These are phyloP conservation scores for Hyphopichia buzzinii DNA, from an alignment of 1,139 yeast genomes.

Conservation along the genomic window DNA sequence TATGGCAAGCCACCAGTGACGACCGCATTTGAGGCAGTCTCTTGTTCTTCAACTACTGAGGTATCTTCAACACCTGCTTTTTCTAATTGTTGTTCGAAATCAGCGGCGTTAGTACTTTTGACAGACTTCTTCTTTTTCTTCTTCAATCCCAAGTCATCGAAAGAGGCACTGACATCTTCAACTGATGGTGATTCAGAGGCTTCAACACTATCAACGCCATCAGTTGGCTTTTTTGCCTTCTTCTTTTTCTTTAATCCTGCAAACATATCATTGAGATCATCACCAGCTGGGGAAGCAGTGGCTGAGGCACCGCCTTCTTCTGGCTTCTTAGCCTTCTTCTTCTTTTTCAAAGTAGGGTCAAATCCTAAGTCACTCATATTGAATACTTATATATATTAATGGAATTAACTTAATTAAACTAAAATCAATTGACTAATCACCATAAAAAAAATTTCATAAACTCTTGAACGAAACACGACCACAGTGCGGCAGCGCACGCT, in stretches of 20 bases:
- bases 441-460: too few relatives aligned
- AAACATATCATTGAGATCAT: conserved; percentile 49
- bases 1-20: conserved; percentile 67
- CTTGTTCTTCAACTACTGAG: conserved; percentile 18
- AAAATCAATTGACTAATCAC: too few relatives aligned
- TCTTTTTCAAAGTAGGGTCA: conserved; percentile 79
- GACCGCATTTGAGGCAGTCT: conserved; percentile 23
- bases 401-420: too few relatives aligned
- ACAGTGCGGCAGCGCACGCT: too few relatives aligned
- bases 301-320: conserved; percentile 38
- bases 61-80: conserved; percentile 79
- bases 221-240: conserved; percentile 45
- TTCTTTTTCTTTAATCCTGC: conserved; percentile 56
- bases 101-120: conserved; percentile 59
- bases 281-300: conserved; percentile 32
- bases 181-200: conserved; percentile 34
- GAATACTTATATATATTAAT: background rate
- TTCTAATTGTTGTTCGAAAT: conserved; percentile 86
- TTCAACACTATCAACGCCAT: conserved; percentile 29
- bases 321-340: conserved; percentile 66
- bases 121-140: conserved; percentile 79
- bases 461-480: too few relatives aligned
- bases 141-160: conserved; percentile 74
- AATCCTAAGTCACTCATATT: conserved; percentile 64
- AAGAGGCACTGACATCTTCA: conserved; percentile 57